Base-by-base conservation (phyloP, 805 yeast genomes). In the Sungouiella thailandica region DNA sequence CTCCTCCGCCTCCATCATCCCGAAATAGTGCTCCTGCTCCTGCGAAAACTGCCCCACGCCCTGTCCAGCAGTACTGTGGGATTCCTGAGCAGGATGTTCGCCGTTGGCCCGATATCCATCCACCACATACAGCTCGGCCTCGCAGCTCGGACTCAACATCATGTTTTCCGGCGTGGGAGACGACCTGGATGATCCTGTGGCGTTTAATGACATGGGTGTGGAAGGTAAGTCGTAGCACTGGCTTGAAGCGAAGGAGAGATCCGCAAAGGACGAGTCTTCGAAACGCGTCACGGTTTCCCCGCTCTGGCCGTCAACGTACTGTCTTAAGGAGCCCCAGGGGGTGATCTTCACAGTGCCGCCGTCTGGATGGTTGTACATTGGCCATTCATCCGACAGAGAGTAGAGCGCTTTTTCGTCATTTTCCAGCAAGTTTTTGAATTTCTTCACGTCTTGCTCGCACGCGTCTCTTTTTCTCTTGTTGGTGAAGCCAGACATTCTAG, bases 261-360 rank as follows among this genome's bases (percentile, higher is more conserved):
- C 55, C 28, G 28, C 46, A 29, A 54, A 54, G 1, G 53, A 41
- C 9, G 43, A 51, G 45, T 72, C 70, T 49, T 76, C 81, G 36
- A 76, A 68, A 26, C 64, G 60, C 32, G 75, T 65, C 19, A 69
- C 60, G 37, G 58, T 50, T 31, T 70, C 67, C 34, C 76, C 76
- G 29, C 65, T 64, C 20, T 60, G 62, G 22, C 54, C 47, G 33
- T 66, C 56, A 17, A 60, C 62, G 44, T 50, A 62, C 40, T 65
- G 70, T 41, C 82, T 58, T 25, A 76, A 58, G 31, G 76, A 73
- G n/a, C 83, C 83, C 60, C 78, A 68, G 16, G 83, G 82, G 1
- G 82, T 76, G 36, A 76, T 71, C 50, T 76, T 78, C 29, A 76
- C 71, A 19, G 62, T 63, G 0, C 83, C 83, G 7, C 83, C 83